A percentile compares a stretch with the other conserved stretches of the same genome.
Evolutionary conservation across 768 basidiomycete genomes (phyloP).

Genomic region (Kwoniella sp.): DNA sequence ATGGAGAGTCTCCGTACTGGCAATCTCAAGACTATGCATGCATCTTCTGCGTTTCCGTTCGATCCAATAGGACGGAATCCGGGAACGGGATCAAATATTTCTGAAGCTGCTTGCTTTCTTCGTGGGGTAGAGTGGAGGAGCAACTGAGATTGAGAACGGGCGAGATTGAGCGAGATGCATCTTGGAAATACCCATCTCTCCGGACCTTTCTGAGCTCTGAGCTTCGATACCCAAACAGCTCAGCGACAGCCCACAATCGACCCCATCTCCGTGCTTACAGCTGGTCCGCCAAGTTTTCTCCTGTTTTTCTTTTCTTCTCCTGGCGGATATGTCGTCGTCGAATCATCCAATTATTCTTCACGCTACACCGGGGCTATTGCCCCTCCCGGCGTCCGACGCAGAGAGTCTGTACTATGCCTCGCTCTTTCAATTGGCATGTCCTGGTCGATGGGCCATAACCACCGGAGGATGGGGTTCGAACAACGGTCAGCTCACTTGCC

Average conservation of each 20-base stretch:
- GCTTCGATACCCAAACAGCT: no score
- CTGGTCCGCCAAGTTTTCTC: no score
- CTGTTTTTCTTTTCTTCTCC: no score
- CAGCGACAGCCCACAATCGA: no score
- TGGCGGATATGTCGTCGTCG: neutral
- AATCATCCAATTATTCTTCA: constrained; percentile 29
- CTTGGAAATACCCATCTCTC: neutral
- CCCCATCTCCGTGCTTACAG: no score
- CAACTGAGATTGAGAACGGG: no score
- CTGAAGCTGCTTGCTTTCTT: neutral
- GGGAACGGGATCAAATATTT: neutral
- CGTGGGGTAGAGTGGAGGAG: neutral
- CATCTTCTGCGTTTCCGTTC: no score
- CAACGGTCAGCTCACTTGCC: constrained; percentile 28
- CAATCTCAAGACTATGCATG: no score
- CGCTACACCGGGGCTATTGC: constrained; percentile 31
- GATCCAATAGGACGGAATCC: no score
- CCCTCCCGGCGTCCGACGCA: constrained; percentile 33
- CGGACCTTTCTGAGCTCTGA: no score
- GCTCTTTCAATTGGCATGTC: constrained; percentile 30
- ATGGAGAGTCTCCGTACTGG: no score
- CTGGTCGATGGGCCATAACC: constrained; percentile 31
- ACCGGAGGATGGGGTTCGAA: constrained; percentile 29
- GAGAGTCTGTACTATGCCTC: constrained; percentile 37
- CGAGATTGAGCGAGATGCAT: no score